Base-by-base conservation (phyloP, 305 asterid genomes). In the Ilex paraguariensis region DNA sequence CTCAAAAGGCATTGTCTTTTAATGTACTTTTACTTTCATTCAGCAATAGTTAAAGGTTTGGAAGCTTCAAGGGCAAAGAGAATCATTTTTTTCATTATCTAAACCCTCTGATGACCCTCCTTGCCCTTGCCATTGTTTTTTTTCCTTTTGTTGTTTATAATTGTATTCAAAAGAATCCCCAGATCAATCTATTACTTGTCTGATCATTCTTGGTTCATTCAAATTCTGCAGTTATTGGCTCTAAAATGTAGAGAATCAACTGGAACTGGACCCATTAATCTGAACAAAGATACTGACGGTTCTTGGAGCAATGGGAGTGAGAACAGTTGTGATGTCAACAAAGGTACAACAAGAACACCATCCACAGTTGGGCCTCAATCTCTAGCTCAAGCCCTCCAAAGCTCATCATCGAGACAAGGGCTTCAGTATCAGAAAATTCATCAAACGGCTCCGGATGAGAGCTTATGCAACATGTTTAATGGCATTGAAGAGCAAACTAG, bases 221-320 rank as follows among this genome's bases (percentile, higher is more conserved):
- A 52, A 13, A 16, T 52, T 7, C 53, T 70, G 75, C 66, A 70
- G 75, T 28, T 70, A 31, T 11, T 60, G 66, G 67, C 63, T 61
- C 57, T 79, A 60, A 66, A 64, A 62, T 54, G 40, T 53, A 71
- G 72, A 63, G 78, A 73, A 52, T 66, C 76, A 16, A 57, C 8
- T 2, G 87, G 81, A 17, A 33, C 72, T 7, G 87, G 83, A 10
- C 64, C 67, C 31, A 69, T 70, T 3, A 80, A 80, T 67, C 71
- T 83, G 32, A 83, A 75, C 72, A 77, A 74, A 42, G 88, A 77
- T 21, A 77, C 75, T 54, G 88, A 82, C 60, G 79, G 83, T 13
- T 70, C 80, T 2, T 77, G 85, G 85, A 77, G 88, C 78, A 73
- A 77, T 51, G 86, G 78, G 48, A 78, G 80, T 30, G 82, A 73